These are phyloP conservation scores for Pichia manshurica DNA, from an alignment of 805 yeast species.

Conservation along the genomic window DNA sequence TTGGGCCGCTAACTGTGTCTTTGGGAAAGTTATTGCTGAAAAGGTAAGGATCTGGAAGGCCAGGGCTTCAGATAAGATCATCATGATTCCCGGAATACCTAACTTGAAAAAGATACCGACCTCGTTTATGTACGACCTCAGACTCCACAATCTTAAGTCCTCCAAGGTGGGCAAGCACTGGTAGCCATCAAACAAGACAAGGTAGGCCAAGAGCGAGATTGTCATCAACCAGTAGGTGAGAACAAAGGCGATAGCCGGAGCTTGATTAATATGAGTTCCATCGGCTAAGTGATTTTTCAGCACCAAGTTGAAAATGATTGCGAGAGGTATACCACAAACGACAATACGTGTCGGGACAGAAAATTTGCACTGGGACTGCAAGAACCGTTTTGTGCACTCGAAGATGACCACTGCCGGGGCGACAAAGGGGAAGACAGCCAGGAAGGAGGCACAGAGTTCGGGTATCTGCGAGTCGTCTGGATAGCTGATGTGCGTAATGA, in stretches of 20 bases:
- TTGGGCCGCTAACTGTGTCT: constrained; percentile 46
- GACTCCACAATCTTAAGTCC: constrained; percentile 30
- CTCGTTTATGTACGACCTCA: not conserved
- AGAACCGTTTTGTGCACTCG: constrained; percentile 65
- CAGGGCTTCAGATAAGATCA: constrained; percentile 53
- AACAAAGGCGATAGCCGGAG: constrained; percentile 64
- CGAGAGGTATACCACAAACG: constrained; percentile 61
- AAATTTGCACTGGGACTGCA: constrained; percentile 72
- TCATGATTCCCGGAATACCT: constrained; percentile 47
- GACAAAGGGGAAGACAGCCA: constrained; percentile 49
- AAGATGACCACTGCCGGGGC: constrained; percentile 62
- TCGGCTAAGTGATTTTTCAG: constrained; percentile 58
- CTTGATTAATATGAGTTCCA: not conserved
- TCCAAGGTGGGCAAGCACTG: constrained; percentile 50
- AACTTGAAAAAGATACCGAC: constrained; percentile 34
- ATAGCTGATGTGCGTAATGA: constrained; percentile 25
- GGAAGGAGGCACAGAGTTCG: constrained; percentile 47
- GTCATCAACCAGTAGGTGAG: constrained; percentile 69
- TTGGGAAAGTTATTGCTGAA: constrained; percentile 43
- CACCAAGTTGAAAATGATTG: constrained; percentile 51
- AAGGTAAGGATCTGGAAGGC: constrained; percentile 51
- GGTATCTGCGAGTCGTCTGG: constrained; percentile 36
- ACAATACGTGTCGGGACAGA: constrained; percentile 69
- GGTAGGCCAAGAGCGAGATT: constrained; percentile 45
- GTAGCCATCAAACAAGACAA: constrained; percentile 51